Evolutionary conservation across 257 asterid genomes (phyloP).

Genomic region (Solanum etuberosum): DNA sequence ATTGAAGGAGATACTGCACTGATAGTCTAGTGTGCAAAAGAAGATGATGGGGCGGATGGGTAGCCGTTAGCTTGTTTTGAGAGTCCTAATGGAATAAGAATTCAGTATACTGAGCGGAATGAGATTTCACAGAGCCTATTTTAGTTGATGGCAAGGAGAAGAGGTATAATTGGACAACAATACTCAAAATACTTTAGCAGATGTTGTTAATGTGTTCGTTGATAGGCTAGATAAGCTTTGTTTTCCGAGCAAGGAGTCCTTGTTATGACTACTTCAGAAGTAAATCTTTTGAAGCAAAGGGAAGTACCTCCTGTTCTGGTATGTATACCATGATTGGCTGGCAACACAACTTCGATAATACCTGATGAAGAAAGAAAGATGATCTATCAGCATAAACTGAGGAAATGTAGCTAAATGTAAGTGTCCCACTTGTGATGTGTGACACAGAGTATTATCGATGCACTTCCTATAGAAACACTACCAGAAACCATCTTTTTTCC

Average conservation of each 20-base stretch:
- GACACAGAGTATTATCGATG: neutral
- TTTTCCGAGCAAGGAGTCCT: neutral
- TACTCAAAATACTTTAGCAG: neutral
- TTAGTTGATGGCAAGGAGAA: neutral
- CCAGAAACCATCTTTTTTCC: neutral
- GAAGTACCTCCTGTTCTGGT: conserved; percentile 83
- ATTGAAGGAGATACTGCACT: neutral
- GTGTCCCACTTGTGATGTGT: neutral
- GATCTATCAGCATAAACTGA: neutral
- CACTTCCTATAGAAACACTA: neutral
- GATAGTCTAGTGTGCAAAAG: neutral
- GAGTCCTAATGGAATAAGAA: neutral
- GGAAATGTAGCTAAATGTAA: neutral
- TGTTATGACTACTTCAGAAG: neutral
- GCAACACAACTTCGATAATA: conserved; percentile 73
- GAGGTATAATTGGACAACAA: neutral
- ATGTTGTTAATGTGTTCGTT: neutral
- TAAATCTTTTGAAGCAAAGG: neutral
- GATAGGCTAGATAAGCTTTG: neutral
- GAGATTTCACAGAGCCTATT: neutral
- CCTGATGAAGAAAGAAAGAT: conserved; percentile 27
- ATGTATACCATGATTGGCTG: conserved; percentile 86
- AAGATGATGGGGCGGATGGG: neutral
- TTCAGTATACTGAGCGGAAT: neutral
- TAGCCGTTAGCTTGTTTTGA: neutral